phyloP scores from a whole-genome alignment of 1,139 yeast species.

The Taiozyma onychis region DNA sequence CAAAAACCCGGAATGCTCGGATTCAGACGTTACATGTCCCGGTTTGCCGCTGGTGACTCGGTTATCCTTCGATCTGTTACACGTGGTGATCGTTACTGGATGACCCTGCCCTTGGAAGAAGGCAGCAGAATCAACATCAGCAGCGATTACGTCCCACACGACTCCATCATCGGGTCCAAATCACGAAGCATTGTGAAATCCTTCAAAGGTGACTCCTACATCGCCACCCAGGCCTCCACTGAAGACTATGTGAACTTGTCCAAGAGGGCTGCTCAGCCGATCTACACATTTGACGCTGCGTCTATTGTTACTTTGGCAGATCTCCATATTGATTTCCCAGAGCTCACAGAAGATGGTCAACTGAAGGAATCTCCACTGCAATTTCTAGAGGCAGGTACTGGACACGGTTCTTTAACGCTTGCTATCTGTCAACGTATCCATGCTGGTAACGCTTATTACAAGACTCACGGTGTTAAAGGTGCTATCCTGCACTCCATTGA shows the following conservation, averaged over 20 bases:
- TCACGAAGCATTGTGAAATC: conserved; percentile 19
- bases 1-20: background rate
- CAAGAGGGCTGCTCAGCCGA: conserved; percentile 41
- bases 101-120: conserved; percentile 19
- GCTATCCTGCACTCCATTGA: conserved; percentile 41
- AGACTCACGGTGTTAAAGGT: conserved; percentile 29
- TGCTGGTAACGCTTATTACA: conserved; percentile 33
- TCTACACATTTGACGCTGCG: conserved; percentile 41
- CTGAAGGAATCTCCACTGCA: conserved; percentile 28
- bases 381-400: conserved; percentile 45
- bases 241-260: conserved; percentile 38
- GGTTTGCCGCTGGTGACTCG: conserved; percentile 17
- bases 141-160: conserved; percentile 29
- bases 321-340: conserved; percentile 36
- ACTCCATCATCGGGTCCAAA: conserved; percentile 28
- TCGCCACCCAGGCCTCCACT: conserved; percentile 33
- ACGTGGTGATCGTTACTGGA: conserved; percentile 21
- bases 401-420: conserved; percentile 43
- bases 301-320: conserved; percentile 41
- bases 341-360: conserved; percentile 19
- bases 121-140: conserved; percentile 18
- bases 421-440: conserved; percentile 38
- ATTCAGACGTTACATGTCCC: conserved; percentile 4
- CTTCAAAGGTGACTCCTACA: conserved; percentile 24
- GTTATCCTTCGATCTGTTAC: conserved; percentile 17